Evolutionary conservation across 176 grass and related monocot species (phyloP).

Genomic region (Luzula sylvatica): DNA sequence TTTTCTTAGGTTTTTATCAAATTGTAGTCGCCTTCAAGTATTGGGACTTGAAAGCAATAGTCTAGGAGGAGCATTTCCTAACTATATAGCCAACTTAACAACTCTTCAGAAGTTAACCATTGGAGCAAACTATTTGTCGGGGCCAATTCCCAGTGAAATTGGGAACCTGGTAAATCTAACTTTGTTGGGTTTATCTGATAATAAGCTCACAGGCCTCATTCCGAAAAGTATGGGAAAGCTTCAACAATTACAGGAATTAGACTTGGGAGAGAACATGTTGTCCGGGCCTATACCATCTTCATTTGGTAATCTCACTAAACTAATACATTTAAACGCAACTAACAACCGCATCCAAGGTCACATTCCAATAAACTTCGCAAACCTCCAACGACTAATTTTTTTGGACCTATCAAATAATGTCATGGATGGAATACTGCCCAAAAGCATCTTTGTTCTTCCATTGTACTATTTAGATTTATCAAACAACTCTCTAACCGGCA

Average conservation of each 20-base stretch:
- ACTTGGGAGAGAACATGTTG: conserved; percentile 10
- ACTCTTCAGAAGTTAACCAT: conserved; percentile 12
- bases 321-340: not conserved
- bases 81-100: conserved; percentile 27
- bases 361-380: conserved; percentile 8
- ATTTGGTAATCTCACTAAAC: conserved; percentile 20
- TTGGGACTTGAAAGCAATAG: conserved; percentile 19
- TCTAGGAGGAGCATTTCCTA: conserved; percentile 23
- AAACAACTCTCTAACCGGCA: conserved; percentile 23
- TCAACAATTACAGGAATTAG: conserved; percentile 8
- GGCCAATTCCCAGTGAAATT: conserved; percentile 19
- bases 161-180: conserved; percentile 20
- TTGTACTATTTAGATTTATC: conserved; percentile 18
- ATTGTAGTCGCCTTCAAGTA: conserved; percentile 34
- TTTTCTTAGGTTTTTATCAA: conserved; percentile 23
- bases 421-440: conserved; percentile 14
- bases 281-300: conserved; percentile 20
- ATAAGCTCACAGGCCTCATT: conserved; percentile 20
- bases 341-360: conserved; percentile 9
- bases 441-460: conserved; percentile 7
- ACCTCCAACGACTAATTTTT: not conserved
- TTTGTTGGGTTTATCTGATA: conserved; percentile 7
- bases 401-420: not conserved
- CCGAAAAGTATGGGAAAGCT: conserved; percentile 27
- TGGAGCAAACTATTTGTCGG: conserved; percentile 24